These are phyloP conservation scores for Phaeodactylum tricornutum DNA, from an alignment of 108 stramenopile genomes.

Conservation along the genomic window DNA sequence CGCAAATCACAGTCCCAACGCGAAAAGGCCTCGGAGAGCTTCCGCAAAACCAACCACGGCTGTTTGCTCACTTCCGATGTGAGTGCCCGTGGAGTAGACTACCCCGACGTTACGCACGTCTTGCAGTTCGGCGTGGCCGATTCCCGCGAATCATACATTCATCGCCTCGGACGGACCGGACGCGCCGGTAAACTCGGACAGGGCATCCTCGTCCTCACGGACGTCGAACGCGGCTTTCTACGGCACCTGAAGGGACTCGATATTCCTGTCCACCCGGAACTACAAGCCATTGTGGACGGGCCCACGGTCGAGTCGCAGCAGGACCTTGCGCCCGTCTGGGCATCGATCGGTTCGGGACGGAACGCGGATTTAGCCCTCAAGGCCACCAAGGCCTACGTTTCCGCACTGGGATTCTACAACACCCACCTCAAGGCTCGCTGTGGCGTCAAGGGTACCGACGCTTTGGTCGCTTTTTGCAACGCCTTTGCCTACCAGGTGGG, in stretches of 20 bases:
- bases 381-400: background rate
- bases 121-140: slow-evolving; percentile 63
- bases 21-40: slow-evolving; percentile 42
- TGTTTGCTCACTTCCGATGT: slow-evolving; percentile 87
- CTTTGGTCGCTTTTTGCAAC: background rate
- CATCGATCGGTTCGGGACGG: background rate
- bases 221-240: background rate
- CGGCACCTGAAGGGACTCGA: background rate
- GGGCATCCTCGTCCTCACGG: slow-evolving; percentile 39
- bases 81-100: slow-evolving; percentile 86
- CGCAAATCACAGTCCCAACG: slow-evolving; percentile 79
- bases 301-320: background rate
- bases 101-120: slow-evolving; percentile 42
- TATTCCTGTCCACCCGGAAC: background rate
- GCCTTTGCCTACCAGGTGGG: background rate
- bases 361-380: background rate
- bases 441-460: background rate
- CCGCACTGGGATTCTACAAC: background rate
- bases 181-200: slow-evolving; percentile 72
- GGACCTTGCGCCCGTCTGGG: background rate
- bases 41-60: slow-evolving; percentile 41
- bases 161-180: slow-evolving; percentile 94
- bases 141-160: slow-evolving; percentile 81
- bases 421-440: background rate
- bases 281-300: background rate